Evolutionary conservation across 2,329 filamentous ascomycete species (phyloP), one percentile per base, ranked within the genome.

Genomic region (Thelonectria olida): DNA sequence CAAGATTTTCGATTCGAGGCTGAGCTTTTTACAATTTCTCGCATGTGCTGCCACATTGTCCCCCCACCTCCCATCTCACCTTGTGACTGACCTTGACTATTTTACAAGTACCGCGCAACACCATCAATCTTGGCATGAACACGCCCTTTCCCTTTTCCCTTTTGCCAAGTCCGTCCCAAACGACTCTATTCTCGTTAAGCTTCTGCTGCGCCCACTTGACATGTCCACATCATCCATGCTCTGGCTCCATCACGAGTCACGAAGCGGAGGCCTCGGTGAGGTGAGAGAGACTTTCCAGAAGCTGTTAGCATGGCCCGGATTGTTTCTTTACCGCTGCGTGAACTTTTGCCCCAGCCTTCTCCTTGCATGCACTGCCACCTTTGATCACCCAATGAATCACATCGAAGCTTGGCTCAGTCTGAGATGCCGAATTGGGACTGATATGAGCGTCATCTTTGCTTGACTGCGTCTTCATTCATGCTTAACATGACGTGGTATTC

Each of bases 101-200:
- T n/a, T n/a, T n/a, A n/a, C n/a, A n/a, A n/a, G n/a, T n/a, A n/a
- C n/a, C n/a, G n/a, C n/a, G n/a, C n/a, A n/a, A n/a, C n/a, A n/a
- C n/a, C n/a, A n/a, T n/a, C n/a, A n/a, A n/a, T n/a, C 27, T 31
- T 31, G 27, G 27, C 20, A 27, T 42, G n/a, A 17, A 34, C 17
- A 58, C 55, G 55, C 55, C 55, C 53, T 41, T 47, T 53, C 22
- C 23, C 19, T 25, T 27, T 38, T 48, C 50, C 38, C 34, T 38
- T 31, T 15, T 62, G 68, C 68, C 68, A 71, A 69, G 68, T 65
- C 68, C 63, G 66, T 58, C 49, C 57, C 52, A 61, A 52, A 62
- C 45, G 53, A 68, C 64, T 71, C 31, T 71, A 71, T 71, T 64
- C 48, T 39, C 58, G 63, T 67, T 69, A 71, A 71, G 69, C 69